phyloP scores from a whole-genome alignment of 208 protist genomes.

The Leishmania lainsoni region DNA sequence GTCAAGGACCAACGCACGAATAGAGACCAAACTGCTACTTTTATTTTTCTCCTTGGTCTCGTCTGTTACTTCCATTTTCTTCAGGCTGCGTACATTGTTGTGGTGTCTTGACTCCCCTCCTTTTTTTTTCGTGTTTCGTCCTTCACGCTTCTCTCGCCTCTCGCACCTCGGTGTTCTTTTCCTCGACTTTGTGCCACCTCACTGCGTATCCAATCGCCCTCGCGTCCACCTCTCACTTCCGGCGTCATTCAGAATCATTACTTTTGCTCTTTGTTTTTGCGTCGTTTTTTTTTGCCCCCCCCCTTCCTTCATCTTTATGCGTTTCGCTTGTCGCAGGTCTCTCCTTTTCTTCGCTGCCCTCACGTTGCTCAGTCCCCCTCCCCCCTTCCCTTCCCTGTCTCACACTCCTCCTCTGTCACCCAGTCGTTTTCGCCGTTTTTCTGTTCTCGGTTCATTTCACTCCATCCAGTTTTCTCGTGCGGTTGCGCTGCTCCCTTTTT shows the following conservation, averaged over 20 bases:
- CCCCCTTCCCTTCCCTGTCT: background rate
- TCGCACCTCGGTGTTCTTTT: background rate
- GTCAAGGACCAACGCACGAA: background rate
- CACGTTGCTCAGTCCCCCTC: background rate
- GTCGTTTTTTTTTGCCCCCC: no score
- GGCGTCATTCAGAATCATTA: no score
- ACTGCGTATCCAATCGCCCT: background rate
- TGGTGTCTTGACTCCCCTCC: background rate
- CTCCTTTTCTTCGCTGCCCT: background rate
- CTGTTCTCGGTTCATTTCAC: background rate
- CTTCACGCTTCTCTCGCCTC: background rate
- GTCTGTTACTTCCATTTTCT: background rate
- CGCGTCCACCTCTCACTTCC: background rate
- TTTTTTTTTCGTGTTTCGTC: background rate
- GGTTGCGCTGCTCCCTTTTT: background rate
- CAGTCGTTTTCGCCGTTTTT: background rate
- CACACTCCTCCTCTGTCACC: background rate
- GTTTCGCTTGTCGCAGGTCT: background rate
- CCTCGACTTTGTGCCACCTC: background rate
- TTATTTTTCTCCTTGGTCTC: background rate
- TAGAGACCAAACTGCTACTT: conserved; percentile 1
- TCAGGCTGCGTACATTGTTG: background rate
- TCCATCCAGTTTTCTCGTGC: background rate
- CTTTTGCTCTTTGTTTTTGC: no score
- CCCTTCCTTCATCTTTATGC: background rate